Evolutionary conservation across 148 eudicot genomes (phyloP), one percentile per base, ranked within the genome.

Genomic region (Camellia sinensis): DNA sequence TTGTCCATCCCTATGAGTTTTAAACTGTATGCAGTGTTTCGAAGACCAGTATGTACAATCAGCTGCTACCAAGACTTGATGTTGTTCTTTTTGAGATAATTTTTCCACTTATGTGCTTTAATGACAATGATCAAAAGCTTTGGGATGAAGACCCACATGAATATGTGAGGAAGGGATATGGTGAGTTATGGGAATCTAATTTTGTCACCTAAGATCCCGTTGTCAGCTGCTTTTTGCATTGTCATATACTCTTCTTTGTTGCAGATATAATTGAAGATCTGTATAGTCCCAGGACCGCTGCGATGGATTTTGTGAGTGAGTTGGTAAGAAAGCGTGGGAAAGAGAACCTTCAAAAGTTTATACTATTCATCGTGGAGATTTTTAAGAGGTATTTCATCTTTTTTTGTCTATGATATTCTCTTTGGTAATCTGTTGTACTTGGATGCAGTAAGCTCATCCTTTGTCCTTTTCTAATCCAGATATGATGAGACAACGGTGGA

Each of bases 91-190:
- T 92, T 81, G 98, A 97, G 88, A 92, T 94, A 56, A 91, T 94
- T 50, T 97, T 97, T 67, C 99, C 99, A 8, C 89, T 97, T 54
- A 94, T 94, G 98, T 97, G 99, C 89, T 97, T 97, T 85, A 92
- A 86, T 79, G 99, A 94, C 84, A 89, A 90, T 76, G 99, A 97
- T 79, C 94, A 92, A 81, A 90, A 85, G 84, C 97, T 94, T 72
- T 97, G 99, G 99, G 99, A 97, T 74, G 99, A 97, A 85, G 99
- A 97, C 76, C 99, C 99, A 21, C 97, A 97, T 87, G 99, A 97
- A 86, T 97, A 97, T 88, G 97, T 97, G 68, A 90, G 99, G 85
- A 97, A 97, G 87, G 99, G 99, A 63, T 97, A 97, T 87, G 99
- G 99, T 97, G 82, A 82, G 95, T 87, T 75, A 22, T 71, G 43